These are phyloP conservation scores for Sphaceloma murrayae DNA, from an alignment of 2,329 filamentous ascomycete genomes.

Conservation along the genomic window DNA sequence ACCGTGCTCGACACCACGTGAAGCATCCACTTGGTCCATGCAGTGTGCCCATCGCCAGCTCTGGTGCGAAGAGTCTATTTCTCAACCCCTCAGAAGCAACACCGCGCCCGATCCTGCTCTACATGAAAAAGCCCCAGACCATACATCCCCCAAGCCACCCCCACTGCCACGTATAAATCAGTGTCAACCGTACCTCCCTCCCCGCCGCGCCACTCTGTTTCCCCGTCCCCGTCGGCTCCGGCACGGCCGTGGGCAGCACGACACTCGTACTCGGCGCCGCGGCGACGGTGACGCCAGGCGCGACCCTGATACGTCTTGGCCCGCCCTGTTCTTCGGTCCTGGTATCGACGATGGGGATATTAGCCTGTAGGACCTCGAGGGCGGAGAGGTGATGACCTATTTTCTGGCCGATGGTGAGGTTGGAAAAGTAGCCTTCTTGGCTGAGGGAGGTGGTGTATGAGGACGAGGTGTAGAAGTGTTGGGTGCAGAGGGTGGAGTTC, in stretches of 20 bases:
- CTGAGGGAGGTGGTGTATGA: constrained; percentile 36
- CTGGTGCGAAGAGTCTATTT: too few relatives aligned
- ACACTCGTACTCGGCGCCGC: neutral
- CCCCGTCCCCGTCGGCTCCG: constrained; percentile 1
- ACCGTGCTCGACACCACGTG: too few relatives aligned
- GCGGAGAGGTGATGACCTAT: constrained; percentile 19
- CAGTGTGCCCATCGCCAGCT: too few relatives aligned
- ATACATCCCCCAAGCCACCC: too few relatives aligned
- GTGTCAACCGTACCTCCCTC: too few relatives aligned
- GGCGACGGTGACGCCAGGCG: neutral
- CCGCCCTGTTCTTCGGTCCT: neutral
- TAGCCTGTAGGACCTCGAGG: constrained; percentile 26
- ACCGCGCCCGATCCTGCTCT: too few relatives aligned
- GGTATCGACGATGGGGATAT: neutral
- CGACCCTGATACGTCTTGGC: constrained; percentile 1
- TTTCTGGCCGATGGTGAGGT: constrained; percentile 36
- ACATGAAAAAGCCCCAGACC: too few relatives aligned
- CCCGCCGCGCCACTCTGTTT: neutral
- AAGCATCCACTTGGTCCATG: too few relatives aligned
- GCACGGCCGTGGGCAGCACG: constrained; percentile 7
- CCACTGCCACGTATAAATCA: too few relatives aligned
- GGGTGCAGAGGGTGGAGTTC: constrained; percentile 35
- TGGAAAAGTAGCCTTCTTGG: constrained; percentile 36
- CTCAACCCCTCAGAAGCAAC: too few relatives aligned
- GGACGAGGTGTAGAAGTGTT: constrained; percentile 36